Percentiles rank a stretch among this genome's conserved stretches.
These are phyloP conservation scores for Handroanthus guayacan DNA, from an alignment of 257 asterid species.

Conservation along the genomic window DNA sequence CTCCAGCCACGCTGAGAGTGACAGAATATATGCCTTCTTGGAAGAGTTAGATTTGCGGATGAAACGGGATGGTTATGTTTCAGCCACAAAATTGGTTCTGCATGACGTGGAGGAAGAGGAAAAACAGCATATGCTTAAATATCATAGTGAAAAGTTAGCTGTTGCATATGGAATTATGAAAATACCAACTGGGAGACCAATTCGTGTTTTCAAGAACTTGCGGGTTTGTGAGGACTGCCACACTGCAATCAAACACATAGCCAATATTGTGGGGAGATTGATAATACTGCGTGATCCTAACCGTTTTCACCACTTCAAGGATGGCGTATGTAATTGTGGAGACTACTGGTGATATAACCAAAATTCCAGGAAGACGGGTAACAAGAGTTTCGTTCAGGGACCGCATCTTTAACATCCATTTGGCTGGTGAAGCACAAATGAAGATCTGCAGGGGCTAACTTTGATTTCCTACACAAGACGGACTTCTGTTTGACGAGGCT, in stretches of 20 bases:
- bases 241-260: constrained; percentile 73
- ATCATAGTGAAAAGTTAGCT: constrained; percentile 91
- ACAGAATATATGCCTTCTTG: constrained; percentile 64
- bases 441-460: not conserved
- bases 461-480: not conserved
- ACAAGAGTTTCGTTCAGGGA: not conserved
- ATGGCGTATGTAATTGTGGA: constrained; percentile 89
- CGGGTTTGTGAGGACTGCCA: constrained; percentile 96
- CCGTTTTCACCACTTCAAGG: constrained; percentile 91
- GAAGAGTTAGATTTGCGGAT: constrained; percentile 74
- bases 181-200: constrained; percentile 75
- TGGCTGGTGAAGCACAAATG: not conserved
- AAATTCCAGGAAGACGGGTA: not conserved
- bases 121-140: constrained; percentile 82
- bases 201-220: constrained; percentile 87
- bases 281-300: constrained; percentile 86
- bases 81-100: constrained; percentile 79
- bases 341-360: constrained; percentile 72
- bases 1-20: constrained; percentile 69
- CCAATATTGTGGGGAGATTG: constrained; percentile 79
- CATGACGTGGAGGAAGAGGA: constrained; percentile 99
- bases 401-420: not conserved
- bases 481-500: not conserved
- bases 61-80: constrained; percentile 73
- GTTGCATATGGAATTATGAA: constrained; percentile 87